Percentiles rank a stretch among this genome's conserved stretches.
Conservation (phyloP, 148 eudicot species). For the Cornus florida region DNA sequence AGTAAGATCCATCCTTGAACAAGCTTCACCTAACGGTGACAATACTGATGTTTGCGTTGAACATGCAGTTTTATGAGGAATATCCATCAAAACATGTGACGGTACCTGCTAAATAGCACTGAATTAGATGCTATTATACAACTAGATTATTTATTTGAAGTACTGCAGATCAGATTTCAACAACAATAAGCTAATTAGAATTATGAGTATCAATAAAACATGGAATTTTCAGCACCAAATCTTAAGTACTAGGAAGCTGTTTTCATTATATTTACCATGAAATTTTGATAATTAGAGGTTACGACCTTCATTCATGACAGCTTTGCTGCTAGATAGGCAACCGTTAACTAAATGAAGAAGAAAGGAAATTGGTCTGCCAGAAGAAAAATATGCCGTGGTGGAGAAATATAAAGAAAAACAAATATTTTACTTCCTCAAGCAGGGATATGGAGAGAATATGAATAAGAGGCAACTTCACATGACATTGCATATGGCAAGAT, state of each 20-base stretch:
- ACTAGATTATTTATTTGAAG: not conserved
- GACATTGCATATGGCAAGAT: not conserved
- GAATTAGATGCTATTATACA: slow-evolving; percentile 7
- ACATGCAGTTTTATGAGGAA: slow-evolving; percentile 48
- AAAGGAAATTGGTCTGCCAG: not conserved
- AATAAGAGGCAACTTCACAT: not conserved
- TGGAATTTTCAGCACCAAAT: not conserved
- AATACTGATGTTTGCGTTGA: slow-evolving; percentile 45
- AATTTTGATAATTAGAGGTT: not conserved
- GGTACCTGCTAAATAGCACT: slow-evolving; percentile 52
- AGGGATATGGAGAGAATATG: not conserved
- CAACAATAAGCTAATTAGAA: not conserved
- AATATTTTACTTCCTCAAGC: not conserved
- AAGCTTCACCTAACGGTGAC: slow-evolving; percentile 75
- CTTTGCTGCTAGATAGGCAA: not conserved
- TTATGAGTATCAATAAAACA: not conserved
- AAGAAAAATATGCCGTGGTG: not conserved
- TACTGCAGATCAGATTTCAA: not conserved
- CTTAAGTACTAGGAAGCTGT: not conserved
- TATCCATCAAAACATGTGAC: slow-evolving; percentile 72
- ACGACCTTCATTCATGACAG: not conserved
- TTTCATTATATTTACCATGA: not conserved
- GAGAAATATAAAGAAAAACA: not conserved
- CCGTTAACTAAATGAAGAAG: not conserved
- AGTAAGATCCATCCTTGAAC: slow-evolving; percentile 73